Evolutionary conservation across 768 basidiomycete genomes (phyloP), one percentile per base, ranked within the genome.

Genomic region (Candolleomyces efflorescens): DNA sequence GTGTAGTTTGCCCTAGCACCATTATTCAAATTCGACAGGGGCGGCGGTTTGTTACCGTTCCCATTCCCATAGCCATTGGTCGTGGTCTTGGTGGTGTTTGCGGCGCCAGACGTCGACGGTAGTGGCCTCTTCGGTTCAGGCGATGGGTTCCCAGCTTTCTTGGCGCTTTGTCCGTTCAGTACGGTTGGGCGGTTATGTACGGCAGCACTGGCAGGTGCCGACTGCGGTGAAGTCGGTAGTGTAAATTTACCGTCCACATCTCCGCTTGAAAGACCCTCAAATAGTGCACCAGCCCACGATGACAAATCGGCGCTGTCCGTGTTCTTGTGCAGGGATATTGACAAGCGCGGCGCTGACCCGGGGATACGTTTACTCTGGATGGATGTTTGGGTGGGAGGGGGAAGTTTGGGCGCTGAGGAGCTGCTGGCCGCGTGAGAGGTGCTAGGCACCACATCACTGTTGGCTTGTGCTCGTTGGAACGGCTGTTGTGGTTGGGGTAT

Each of bases 241-340:
- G 24, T 63, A 58, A 58, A 53, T 7, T 47, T 58, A 23, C 26
- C 64, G 55, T 59, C 58, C 26, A 59, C 12, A 37, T 63, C 66
- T 15, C 55, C 65, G 47, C 62, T 53, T 13, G 78, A 77, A n/a
- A 84, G 77, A 2, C 78, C 82, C n/a, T 73, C 79, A 32, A 86
- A 73, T 37, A 86, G 62, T 5, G 80, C 75, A 62, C 81, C 76
- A 10, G 80, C 75, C 85, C 85, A 86, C 24, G 75, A 74, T 10
- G 76, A 73, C 24, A 85, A 70, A 60, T 79, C 83, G 12, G 69
- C 65, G 55, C 68, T 69, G 46, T 71, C 72, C 39, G 80, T 78
- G 37, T 74, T 73, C 47, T 70, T 68, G 58, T 83, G 81, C 26
- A 85, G 46, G 10, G 58, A 59, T 53, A 53, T 53, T 38, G 51